A percentile compares a stretch with the other conserved stretches of the same genome.
These are phyloP conservation scores for Zymoseptoria ardabiliae DNA, from an alignment of 2,329 filamentous ascomycete species.

Conservation along the genomic window DNA sequence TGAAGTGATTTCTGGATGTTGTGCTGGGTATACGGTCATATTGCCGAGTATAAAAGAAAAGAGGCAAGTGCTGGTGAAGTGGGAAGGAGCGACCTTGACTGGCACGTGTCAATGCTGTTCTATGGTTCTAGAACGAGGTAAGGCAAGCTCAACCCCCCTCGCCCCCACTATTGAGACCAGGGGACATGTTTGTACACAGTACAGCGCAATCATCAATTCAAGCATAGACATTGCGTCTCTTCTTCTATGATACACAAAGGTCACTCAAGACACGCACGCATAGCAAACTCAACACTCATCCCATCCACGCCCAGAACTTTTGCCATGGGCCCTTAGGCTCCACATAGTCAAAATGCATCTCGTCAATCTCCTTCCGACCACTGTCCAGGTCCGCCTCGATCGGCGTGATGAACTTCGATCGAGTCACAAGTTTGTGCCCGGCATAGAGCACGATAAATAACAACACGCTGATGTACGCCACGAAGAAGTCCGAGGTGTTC, in stretches of 20 bases:
- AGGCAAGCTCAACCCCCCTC: too few relatives aligned
- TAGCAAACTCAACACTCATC: constrained; percentile 3
- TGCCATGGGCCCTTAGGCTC: constrained; percentile 27
- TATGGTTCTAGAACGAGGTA: background rate
- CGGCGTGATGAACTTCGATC: constrained; percentile 34
- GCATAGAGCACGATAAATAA: constrained; percentile 63
- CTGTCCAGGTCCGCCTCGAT: constrained; percentile 37
- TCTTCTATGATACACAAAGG: background rate
- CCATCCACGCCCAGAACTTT: constrained; percentile 27
- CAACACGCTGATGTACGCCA: constrained; percentile 65
- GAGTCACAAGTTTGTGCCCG: constrained; percentile 61
- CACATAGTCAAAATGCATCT: constrained; percentile 28
- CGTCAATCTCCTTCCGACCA: constrained; percentile 34
- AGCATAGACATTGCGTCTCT: background rate
- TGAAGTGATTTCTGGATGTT: background rate
- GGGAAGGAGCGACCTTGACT: background rate
- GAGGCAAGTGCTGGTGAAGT: background rate
- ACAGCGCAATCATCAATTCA: background rate
- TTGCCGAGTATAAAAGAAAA: background rate
- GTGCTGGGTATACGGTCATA: background rate
- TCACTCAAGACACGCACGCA: background rate
- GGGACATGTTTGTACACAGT: background rate
- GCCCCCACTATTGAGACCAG: too few relatives aligned
- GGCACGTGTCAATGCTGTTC: background rate
- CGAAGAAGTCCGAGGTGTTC: constrained; percentile 64